Percentiles rank a stretch among this genome's conserved stretches.
Evolutionary conservation across 2,329 filamentous ascomycete species (phyloP).

Genomic region (Colletotrichum sp.): DNA sequence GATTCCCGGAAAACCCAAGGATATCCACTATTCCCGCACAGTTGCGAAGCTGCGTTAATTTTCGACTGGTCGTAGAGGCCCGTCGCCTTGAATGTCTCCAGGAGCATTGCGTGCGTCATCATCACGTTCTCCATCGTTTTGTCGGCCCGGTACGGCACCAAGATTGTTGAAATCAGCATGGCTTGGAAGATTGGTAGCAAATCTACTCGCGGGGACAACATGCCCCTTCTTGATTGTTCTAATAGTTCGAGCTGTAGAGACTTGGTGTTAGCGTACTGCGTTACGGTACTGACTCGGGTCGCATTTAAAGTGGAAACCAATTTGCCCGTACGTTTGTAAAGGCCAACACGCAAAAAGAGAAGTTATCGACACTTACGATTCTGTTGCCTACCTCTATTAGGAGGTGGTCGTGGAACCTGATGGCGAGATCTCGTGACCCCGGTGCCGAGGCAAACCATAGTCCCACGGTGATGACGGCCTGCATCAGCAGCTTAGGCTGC

Average conservation of each 20-base stretch:
- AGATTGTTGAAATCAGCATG: neutral
- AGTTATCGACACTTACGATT: neutral
- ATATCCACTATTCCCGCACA: neutral
- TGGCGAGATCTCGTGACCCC: neutral
- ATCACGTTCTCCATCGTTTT: conserved; percentile 5
- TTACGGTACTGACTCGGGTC: neutral
- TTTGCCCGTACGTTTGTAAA: neutral
- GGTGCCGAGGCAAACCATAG: conserved; percentile 1
- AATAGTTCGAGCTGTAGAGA: neutral
- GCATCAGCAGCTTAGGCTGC: neutral
- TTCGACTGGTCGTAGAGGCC: conserved; percentile 1
- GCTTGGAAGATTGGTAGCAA: conserved; percentile 7
- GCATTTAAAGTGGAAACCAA: neutral
- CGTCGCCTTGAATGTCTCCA: conserved; percentile 4
- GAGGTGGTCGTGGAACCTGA: neutral
- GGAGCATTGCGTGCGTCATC: conserved; percentile 7
- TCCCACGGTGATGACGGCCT: conserved; percentile 1
- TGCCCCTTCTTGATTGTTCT: neutral
- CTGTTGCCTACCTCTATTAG: neutral
- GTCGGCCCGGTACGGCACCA: conserved; percentile 10
- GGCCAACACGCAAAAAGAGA: neutral
- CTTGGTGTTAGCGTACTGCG: neutral
- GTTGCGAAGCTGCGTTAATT: neutral
- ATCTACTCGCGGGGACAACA: neutral
- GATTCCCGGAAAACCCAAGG: conserved; percentile 3